Percentiles rank a stretch among this genome's conserved stretches.
Evolutionary conservation across 805 yeast species (phyloP).

Genomic region (Candida odintsovae): DNA sequence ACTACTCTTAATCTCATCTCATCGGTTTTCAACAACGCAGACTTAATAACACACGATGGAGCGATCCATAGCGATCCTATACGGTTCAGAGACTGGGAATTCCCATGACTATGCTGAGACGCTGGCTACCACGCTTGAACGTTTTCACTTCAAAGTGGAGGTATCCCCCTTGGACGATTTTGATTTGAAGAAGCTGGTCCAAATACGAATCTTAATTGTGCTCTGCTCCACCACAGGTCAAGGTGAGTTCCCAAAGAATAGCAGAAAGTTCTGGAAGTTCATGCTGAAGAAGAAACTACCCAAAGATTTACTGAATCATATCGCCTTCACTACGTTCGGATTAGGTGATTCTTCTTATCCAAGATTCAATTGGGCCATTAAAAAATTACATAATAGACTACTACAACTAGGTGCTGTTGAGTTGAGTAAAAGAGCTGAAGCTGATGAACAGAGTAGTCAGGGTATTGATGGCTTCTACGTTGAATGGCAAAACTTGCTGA

Average conservation of each 20-base stretch:
- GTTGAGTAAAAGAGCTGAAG: slow-evolving; percentile 71
- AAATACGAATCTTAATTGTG: slow-evolving; percentile 43
- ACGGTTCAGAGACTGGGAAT: slow-evolving; percentile 92
- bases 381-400: slow-evolving; percentile 73
- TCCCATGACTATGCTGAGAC: slow-evolving; percentile 78
- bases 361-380: slow-evolving; percentile 80
- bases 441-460: slow-evolving; percentile 78
- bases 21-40: background rate
- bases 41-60: slow-evolving; percentile 4
- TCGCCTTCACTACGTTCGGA: slow-evolving; percentile 73
- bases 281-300: slow-evolving; percentile 64
- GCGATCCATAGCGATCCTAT: slow-evolving; percentile 52
- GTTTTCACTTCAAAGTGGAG: slow-evolving; percentile 43
- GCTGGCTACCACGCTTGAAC: slow-evolving; percentile 48
- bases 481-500: slow-evolving; percentile 59
- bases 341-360: slow-evolving; percentile 93
- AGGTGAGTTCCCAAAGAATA: slow-evolving; percentile 84
- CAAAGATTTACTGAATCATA: slow-evolving; percentile 50
- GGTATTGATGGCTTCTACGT: slow-evolving; percentile 72
- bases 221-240: slow-evolving; percentile 92
- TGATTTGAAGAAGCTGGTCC: slow-evolving; percentile 46
- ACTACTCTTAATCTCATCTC: background rate
- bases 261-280: slow-evolving; percentile 67
- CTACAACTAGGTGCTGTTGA: slow-evolving; percentile 77
- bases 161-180: slow-evolving; percentile 56